Conservation (phyloP, 192 early-diverging fungal species). For the Entomortierella lignicola region DNA sequence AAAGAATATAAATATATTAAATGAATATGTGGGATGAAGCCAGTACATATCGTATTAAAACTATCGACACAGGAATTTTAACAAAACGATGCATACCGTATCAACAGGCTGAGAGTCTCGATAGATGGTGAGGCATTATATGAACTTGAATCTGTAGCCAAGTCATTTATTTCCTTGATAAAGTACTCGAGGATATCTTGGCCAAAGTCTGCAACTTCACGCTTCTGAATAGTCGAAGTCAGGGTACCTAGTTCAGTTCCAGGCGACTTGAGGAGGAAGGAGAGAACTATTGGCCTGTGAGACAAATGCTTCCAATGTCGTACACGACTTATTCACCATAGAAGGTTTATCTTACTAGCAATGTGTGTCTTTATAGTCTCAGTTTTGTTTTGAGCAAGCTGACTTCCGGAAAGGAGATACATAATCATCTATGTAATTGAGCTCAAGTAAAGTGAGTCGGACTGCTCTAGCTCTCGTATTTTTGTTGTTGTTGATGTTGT, state of each 20-base stretch:
- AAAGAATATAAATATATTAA: neutral
- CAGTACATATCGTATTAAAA: too few species aligned
- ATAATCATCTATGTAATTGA: constrained; percentile 59
- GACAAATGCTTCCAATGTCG: too few species aligned
- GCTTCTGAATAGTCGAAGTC: constrained; percentile 19
- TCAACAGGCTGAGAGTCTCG: constrained; percentile 9
- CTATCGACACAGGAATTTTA: too few species aligned
- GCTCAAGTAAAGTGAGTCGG: too few species aligned
- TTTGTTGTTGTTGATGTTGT: too few species aligned
- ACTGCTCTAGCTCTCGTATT: too few species aligned
- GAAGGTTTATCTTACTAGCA: constrained; percentile 48
- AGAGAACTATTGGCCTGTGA: neutral
- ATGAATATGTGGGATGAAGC: too few species aligned
- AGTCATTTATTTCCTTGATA: constrained; percentile 34
- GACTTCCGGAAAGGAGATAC: constrained; percentile 78
- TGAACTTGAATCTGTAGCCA: neutral
- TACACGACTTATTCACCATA: neutral
- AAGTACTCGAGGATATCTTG: constrained; percentile 39
- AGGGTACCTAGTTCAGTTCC: constrained; percentile 15
- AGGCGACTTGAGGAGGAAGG: neutral
- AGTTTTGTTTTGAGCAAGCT: constrained; percentile 64
- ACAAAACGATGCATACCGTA: constrained; percentile 13
- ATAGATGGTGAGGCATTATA: neutral
- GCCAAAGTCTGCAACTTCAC: constrained; percentile 19
- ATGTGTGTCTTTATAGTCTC: constrained; percentile 56